Percentiles rank a stretch among this genome's conserved stretches.
Conservation (phyloP, 1,139 yeast genomes). For the Sugiyamaella paludigena region DNA sequence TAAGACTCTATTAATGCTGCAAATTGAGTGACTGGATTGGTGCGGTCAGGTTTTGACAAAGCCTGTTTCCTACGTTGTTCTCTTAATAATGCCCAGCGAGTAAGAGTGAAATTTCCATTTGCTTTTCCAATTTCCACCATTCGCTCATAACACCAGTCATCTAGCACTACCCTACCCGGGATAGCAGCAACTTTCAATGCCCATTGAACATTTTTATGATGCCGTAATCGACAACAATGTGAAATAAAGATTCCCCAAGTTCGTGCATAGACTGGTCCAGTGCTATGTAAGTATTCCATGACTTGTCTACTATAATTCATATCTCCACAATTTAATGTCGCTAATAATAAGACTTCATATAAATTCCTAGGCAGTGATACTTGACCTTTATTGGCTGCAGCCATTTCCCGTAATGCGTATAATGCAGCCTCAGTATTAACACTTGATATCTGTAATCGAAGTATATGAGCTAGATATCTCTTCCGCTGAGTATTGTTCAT, state of each 20-base stretch:
- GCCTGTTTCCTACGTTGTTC: slow-evolving; percentile 17
- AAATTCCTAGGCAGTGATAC: slow-evolving; percentile 25
- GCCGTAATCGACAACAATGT: slow-evolving; percentile 26
- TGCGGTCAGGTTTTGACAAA: slow-evolving; percentile 11
- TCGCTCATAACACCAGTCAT: slow-evolving; percentile 31
- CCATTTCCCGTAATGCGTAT: slow-evolving; percentile 27
- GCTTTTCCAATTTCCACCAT: slow-evolving; percentile 31
- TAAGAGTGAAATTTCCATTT: slow-evolving; percentile 29
- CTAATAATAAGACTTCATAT: slow-evolving; percentile 32
- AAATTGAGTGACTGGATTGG: slow-evolving; percentile 20
- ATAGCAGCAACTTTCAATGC: slow-evolving; percentile 31
- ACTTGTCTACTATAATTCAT: slow-evolving; percentile 33
- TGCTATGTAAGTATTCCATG: slow-evolving; percentile 26
- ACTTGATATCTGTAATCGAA: slow-evolving; percentile 25
- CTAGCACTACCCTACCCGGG: slow-evolving; percentile 35
- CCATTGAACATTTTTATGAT: slow-evolving; percentile 33
- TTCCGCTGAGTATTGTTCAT: slow-evolving; percentile 7
- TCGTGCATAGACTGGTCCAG: slow-evolving; percentile 30
- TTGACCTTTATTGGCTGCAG: slow-evolving; percentile 17
- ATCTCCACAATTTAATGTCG: slow-evolving; percentile 30
- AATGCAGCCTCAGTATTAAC: slow-evolving; percentile 31
- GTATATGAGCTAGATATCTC: slow-evolving; percentile 19
- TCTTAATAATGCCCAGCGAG: slow-evolving; percentile 34
- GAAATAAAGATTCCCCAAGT: slow-evolving; percentile 38
- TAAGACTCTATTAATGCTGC: slow-evolving; percentile 31